Evolutionary conservation across 177 flowering plant species (phyloP), one percentile per base, ranked within the genome.

Genomic region (Tripterygium wilfordii): DNA sequence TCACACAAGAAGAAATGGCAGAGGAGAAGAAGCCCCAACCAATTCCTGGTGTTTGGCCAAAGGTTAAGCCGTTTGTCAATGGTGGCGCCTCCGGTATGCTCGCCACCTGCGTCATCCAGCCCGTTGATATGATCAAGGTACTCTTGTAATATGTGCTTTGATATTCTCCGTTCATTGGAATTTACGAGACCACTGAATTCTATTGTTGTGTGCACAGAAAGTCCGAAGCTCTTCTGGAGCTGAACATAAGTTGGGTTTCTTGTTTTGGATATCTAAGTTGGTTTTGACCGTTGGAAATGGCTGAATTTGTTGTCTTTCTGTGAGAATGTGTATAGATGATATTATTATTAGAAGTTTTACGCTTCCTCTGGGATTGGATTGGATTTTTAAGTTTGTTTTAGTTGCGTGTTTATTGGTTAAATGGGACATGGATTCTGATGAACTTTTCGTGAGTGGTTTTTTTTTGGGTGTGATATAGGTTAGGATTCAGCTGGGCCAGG

Each of bases 401-500:
- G 4, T 3, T 35, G 38, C 10, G 19, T 40, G 19, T 19, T 5
- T 2, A 19, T 40, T 5, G 24, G 29, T 25, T 14, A 23, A 17
- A 17, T 42, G 17, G 4, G 38, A 13, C 16, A 3, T 35, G 38
- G 14, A 15, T 3, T 35, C 16, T 35, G 14, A 15, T 5, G 4
- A 15, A 15, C 3, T 5, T 35, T 6, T 15, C 14, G 5, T 6
- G 33, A 12, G 12, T 12, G 7, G 7, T 30, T 7, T 7, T 30
- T 7, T 30, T 30, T 27, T n/a, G n/a, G 17, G 26, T 32, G 22
- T 50, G 41, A 29, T 42, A 58, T 58, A 92, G 98, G 98, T 88
- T 68, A 86, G 99, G 53, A 92, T 92, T 61, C 99, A 92, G 39
- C 49, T 92, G 64, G 99, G 99, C 24, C 99, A 92, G 59, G 99